These are phyloP conservation scores for Tolypocladium endophyticum DNA, from an alignment of 2,329 filamentous ascomycete genomes.

Conservation along the genomic window DNA sequence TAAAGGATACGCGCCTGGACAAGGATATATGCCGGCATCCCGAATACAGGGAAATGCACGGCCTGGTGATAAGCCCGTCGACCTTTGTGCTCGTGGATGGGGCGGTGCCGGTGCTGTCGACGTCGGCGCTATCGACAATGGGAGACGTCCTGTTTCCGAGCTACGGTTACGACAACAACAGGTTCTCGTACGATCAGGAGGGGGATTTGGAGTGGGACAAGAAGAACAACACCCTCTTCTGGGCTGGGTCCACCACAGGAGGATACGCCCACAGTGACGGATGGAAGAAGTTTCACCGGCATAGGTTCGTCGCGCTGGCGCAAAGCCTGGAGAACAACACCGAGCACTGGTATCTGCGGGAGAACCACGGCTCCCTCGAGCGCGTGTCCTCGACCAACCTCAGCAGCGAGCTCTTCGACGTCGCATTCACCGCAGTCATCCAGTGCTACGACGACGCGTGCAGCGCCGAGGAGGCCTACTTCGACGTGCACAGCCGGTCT, in stretches of 20 bases:
- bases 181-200: conserved; percentile 28
- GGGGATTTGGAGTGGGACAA: conserved; percentile 34
- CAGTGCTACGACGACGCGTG: conserved; percentile 30
- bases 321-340: conserved; percentile 17
- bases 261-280: conserved; percentile 21
- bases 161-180: conserved; percentile 33
- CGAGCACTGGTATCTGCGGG: conserved; percentile 21
- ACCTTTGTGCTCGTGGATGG: conserved; percentile 29
- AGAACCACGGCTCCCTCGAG: conserved; percentile 7
- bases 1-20: conserved; percentile 14
- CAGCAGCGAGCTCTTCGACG: conserved; percentile 28
- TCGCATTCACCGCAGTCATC: conserved; percentile 32
- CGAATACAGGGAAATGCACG: conserved; percentile 31
- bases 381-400: conserved; percentile 18
- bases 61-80: conserved; percentile 31
- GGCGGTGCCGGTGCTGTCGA: conserved; percentile 35
- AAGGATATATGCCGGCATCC: conserved; percentile 33
- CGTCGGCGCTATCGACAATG: conserved; percentile 33
- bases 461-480: conserved; percentile 20
- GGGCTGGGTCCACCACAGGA: conserved; percentile 46
- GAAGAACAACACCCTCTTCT: conserved; percentile 43
- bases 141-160: conserved; percentile 42
- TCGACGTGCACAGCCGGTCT: conserved; percentile 19
- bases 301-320: conserved; percentile 29
- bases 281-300: conserved; percentile 36